Percentiles rank a stretch among this genome's conserved stretches.
phyloP scores from a whole-genome alignment of 371 early-diverging fungal genomes.

The Basidiobolus meristosporus region DNA sequence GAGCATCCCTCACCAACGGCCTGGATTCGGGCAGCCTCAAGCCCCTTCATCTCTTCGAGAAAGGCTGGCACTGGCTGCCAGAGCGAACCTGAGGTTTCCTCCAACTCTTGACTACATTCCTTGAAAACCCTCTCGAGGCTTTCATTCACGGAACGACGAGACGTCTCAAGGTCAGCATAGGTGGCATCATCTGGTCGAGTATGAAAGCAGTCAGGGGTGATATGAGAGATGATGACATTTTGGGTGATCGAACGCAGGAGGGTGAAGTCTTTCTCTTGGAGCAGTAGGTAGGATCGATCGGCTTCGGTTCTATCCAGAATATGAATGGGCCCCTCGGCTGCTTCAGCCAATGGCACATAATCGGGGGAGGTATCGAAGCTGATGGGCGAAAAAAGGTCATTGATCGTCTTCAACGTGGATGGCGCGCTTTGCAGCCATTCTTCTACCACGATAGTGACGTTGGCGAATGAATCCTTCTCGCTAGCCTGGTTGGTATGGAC shows the following conservation, averaged over 20 bases:
- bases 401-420: conserved; percentile 10
- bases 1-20: conserved; percentile 1
- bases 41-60: neutral
- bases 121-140: conserved; percentile 10
- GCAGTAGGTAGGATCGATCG: conserved; percentile 17
- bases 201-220: conserved; percentile 55
- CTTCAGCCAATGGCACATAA: conserved; percentile 13
- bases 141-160: conserved; percentile 42
- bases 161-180: conserved; percentile 50
- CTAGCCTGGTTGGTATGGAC: neutral
- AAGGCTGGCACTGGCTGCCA: conserved; percentile 1
- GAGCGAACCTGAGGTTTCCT: neutral
- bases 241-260: conserved; percentile 47
- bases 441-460: conserved; percentile 7
- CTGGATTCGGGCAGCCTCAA: conserved; percentile 1
- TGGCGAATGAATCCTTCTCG: neutral
- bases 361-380: conserved; percentile 16
- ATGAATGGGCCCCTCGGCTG: conserved; percentile 6
- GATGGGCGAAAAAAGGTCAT: conserved; percentile 12
- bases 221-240: conserved; percentile 44
- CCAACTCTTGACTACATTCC: neutral
- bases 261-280: conserved; percentile 43
- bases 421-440: conserved; percentile 11
- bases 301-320: conserved; percentile 19
- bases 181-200: conserved; percentile 29